A percentile compares a stretch with the other conserved stretches of the same genome.
These are phyloP conservation scores for Kodamaea derodonti DNA, from an alignment of 1,139 yeast genomes.

Conservation along the genomic window DNA sequence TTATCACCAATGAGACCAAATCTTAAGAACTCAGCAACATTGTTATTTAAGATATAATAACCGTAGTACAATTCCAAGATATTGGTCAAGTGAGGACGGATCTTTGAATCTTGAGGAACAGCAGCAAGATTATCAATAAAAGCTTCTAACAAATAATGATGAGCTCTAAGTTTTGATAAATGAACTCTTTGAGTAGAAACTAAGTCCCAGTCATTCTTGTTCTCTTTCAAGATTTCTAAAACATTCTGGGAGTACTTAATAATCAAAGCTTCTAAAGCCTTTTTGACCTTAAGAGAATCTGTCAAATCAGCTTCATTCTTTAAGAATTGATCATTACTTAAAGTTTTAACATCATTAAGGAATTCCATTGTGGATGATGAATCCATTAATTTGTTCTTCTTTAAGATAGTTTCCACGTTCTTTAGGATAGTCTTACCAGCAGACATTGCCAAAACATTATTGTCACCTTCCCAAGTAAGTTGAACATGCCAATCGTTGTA, in stretches of 20 bases:
- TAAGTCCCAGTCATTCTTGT: slow-evolving; percentile 34
- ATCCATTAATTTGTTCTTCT: slow-evolving; percentile 33
- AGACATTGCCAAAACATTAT: slow-evolving; percentile 77
- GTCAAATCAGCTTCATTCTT: slow-evolving; percentile 11
- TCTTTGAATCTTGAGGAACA: slow-evolving; percentile 12
- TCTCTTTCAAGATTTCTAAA: slow-evolving; percentile 23
- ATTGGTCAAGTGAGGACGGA: slow-evolving; percentile 19
- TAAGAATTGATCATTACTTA: slow-evolving; percentile 6
- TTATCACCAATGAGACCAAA: slow-evolving; percentile 31
- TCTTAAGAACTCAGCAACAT: slow-evolving; percentile 40
- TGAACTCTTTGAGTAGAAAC: slow-evolving; percentile 24
- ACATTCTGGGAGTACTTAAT: slow-evolving; percentile 23
- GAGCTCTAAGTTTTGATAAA: slow-evolving; percentile 23
- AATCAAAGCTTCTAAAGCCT: slow-evolving; percentile 23
- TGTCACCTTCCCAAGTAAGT: slow-evolving; percentile 98
- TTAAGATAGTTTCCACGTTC: slow-evolving; percentile 36
- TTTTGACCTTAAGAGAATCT: slow-evolving; percentile 13
- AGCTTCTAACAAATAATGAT: slow-evolving; percentile 23
- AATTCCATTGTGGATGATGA: slow-evolving; percentile 35
- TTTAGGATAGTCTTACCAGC: slow-evolving; percentile 76
- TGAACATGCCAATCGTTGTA: slow-evolving; percentile 92
- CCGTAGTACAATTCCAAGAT: slow-evolving; percentile 22
- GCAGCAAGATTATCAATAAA: slow-evolving; percentile 16
- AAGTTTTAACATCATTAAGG: slow-evolving; percentile 32
- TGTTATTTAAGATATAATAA: slow-evolving; percentile 31